Conservation (phyloP, 1,284 basidiomycete genomes). For the Sanghuangporus baumii region DNA sequence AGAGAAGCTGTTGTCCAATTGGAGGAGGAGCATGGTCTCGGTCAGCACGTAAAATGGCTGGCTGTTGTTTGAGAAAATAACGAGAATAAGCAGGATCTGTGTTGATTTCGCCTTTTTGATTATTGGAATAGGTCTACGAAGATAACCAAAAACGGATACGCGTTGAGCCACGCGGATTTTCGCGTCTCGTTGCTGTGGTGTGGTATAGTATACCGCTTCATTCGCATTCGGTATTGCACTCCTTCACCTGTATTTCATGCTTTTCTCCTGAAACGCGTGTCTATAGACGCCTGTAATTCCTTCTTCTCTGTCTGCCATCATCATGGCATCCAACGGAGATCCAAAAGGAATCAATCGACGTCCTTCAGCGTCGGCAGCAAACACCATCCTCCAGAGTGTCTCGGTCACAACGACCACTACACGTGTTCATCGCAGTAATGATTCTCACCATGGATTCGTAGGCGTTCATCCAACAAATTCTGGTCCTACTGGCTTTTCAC, state of each 20-base stretch:
- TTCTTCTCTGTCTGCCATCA: background rate
- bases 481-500: conserved; percentile 26
- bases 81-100: no score
- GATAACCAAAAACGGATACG: conserved; percentile 2
- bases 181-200: conserved; percentile 8
- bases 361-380: conserved; percentile 9
- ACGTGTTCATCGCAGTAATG: conserved; percentile 44
- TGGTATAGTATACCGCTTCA: background rate
- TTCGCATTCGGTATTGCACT: conserved; percentile 3
- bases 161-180: conserved; percentile 3
- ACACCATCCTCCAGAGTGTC: background rate
- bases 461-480: conserved; percentile 29
- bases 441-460: conserved; percentile 40
- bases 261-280: background rate
- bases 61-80: no score
- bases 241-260: background rate
- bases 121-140: background rate
- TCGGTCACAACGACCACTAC: conserved; percentile 26
- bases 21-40: no score
- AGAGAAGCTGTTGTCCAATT: no score
- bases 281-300: background rate
- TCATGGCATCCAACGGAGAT: conserved; percentile 15
- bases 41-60: no score
- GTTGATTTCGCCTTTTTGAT: background rate
- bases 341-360: conserved; percentile 12